These are phyloP conservation scores for Lepiota subincarnata DNA, from an alignment of 768 basidiomycete genomes.

Conservation along the genomic window DNA sequence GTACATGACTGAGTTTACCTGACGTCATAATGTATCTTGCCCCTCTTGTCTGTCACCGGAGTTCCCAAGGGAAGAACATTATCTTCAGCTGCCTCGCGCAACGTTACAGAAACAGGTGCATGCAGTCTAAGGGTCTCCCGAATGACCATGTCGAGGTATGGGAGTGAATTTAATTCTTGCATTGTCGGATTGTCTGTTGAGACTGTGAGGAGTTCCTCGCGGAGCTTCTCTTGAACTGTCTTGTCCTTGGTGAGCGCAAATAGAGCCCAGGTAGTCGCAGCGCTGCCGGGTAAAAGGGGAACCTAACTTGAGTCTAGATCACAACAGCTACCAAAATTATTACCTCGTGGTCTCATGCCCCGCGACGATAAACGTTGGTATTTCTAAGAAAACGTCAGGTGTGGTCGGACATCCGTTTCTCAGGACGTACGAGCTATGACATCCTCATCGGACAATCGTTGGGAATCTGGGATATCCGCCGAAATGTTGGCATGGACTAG, in stretches of 20 bases:
- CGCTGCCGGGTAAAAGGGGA: constrained; percentile 19
- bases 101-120: constrained; percentile 42
- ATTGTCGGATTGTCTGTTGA: constrained; percentile 56
- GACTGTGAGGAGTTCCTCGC: constrained; percentile 49
- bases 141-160: constrained; percentile 63
- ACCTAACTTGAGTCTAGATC: neutral
- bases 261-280: constrained; percentile 53
- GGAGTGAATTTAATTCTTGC: constrained; percentile 61
- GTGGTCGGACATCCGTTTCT: neutral
- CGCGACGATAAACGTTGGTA: constrained; percentile 47
- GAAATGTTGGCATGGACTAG: constrained; percentile 59
- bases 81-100: constrained; percentile 43
- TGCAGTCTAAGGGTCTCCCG: constrained; percentile 57
- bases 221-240: constrained; percentile 48
- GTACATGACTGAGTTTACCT: constrained; percentile 22
- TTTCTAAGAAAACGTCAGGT: constrained; percentile 28
- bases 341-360: constrained; percentile 48
- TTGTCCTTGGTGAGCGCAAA: constrained; percentile 48
- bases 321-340: no score
- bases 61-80: constrained; percentile 46
- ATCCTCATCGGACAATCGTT: constrained; percentile 54
- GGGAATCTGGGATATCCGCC: constrained; percentile 46
- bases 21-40: constrained; percentile 33
- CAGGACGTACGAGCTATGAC: constrained; percentile 42
- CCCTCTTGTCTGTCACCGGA: constrained; percentile 43